Conservation (phyloP, 768 basidiomycete species). For the Leccinum aurantiacum region DNA sequence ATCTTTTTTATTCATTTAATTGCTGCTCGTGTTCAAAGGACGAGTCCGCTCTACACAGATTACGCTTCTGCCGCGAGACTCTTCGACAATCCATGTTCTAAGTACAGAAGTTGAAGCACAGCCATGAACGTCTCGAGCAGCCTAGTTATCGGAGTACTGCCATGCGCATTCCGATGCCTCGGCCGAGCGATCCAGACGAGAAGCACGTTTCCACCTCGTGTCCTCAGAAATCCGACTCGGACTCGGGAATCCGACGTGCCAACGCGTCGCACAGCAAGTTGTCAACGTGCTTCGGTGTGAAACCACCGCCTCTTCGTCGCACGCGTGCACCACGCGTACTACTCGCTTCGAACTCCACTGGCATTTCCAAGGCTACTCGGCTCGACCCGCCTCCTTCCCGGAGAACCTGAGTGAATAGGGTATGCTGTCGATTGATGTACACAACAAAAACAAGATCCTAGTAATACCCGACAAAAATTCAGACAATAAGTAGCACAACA, state of each 20-base stretch:
- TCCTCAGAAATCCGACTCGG: background rate
- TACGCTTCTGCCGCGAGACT: too few species aligned
- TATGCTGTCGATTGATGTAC: background rate
- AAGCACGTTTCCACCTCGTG: background rate
- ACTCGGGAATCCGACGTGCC: too few species aligned
- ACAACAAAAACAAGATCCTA: background rate
- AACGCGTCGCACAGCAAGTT: background rate
- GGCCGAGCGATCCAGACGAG: background rate
- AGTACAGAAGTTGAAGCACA: too few species aligned
- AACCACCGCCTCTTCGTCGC: background rate
- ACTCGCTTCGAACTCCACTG: background rate
- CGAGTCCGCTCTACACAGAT: too few species aligned
- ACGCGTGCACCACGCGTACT: constrained; percentile 1
- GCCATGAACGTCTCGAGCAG: too few species aligned
- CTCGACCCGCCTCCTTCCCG: too few species aligned
- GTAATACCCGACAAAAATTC: background rate
- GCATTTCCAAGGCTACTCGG: too few species aligned
- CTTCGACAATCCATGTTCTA: too few species aligned
- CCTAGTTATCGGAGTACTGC: background rate
- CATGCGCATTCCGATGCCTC: background rate
- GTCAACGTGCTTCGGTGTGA: background rate
- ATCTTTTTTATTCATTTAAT: too few species aligned
- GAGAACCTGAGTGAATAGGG: too few species aligned
- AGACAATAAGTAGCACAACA: background rate
- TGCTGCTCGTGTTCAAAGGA: too few species aligned